Percentiles rank a stretch among this genome's conserved stretches.
These are phyloP conservation scores for Eutypa lata DNA, from an alignment of 2,329 filamentous ascomycete genomes.

Conservation along the genomic window DNA sequence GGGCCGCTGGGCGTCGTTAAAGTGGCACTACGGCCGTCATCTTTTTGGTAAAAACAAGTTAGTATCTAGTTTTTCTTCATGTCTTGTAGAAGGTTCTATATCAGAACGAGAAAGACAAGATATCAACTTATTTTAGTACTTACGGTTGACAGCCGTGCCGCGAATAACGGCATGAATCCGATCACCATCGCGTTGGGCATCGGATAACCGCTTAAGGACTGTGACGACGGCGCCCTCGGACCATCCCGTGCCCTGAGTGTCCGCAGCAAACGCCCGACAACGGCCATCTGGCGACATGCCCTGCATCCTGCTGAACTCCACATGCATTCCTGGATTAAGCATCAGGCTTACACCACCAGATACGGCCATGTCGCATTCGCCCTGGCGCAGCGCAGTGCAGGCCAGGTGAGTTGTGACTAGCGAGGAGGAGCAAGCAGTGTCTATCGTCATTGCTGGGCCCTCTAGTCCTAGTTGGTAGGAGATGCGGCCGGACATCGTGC, in stretches of 20 bases:
- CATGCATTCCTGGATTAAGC: conserved; percentile 17
- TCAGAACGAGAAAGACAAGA: no score
- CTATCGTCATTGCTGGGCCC: conserved; percentile 25
- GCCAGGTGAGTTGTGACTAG: conserved; percentile 18
- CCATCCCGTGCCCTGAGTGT: conserved; percentile 16
- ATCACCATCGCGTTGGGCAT: conserved; percentile 18
- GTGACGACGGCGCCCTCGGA: conserved; percentile 12
- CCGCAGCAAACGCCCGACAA: conserved; percentile 16
- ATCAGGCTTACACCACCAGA: conserved; percentile 16
- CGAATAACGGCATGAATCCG: conserved; percentile 16
- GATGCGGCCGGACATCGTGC: conserved; percentile 22
- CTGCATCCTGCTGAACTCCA: conserved; percentile 14
- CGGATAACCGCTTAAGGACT: conserved; percentile 16
- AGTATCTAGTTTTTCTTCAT: no score
- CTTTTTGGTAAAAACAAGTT: no score
- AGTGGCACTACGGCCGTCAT: conserved; percentile 16
- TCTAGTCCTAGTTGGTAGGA: conserved; percentile 22
- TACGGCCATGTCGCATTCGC: conserved; percentile 18
- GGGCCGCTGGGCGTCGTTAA: conserved; percentile 18
- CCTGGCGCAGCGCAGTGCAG: conserved; percentile 16
- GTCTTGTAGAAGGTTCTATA: no score
- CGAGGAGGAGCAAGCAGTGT: conserved; percentile 23
- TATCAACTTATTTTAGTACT: no score
- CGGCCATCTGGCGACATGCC: conserved; percentile 16
- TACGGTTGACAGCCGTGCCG: conserved; percentile 17